Conservation (phyloP, 2,329 filamentous ascomycete genomes). For the Trichoderma hamatum region DNA sequence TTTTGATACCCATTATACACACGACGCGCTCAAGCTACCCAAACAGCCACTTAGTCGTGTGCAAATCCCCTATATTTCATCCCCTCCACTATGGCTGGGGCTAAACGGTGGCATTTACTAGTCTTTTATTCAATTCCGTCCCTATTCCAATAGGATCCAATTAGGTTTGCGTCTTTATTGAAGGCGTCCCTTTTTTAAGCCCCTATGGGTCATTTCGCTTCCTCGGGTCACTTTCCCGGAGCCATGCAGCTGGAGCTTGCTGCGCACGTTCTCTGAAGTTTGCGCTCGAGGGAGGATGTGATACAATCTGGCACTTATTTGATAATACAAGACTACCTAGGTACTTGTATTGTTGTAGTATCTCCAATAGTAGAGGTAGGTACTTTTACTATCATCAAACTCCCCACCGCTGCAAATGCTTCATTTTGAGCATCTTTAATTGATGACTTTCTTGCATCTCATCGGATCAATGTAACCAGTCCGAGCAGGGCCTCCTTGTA, state of each 20-base stretch:
- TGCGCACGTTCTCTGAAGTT: not conserved
- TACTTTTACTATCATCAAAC: not conserved
- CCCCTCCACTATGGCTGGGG: not conserved
- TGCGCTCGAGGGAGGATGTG: not conserved
- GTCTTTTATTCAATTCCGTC: not conserved
- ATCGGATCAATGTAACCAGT: not conserved
- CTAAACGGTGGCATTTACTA: too few species aligned
- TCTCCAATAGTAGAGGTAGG: not conserved
- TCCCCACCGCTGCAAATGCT: not conserved
- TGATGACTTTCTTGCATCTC: not conserved
- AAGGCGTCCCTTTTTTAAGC: conserved; percentile 27
- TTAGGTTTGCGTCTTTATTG: not conserved
- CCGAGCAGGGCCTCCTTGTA: not conserved
- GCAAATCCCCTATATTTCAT: conserved; percentile 13
- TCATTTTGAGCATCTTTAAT: not conserved
- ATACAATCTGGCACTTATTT: not conserved
- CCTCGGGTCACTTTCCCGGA: conserved; percentile 35
- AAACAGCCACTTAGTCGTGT: not conserved
- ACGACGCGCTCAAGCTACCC: conserved; percentile 1
- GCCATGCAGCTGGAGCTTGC: conserved; percentile 30
- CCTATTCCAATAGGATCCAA: not conserved
- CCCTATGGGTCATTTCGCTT: conserved; percentile 37
- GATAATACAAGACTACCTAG: too few species aligned
- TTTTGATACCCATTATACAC: not conserved
- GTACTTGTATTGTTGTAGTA: not conserved